Base-by-base conservation (phyloP, 1,284 basidiomycete species). In the Microbotryomycetes sp. region DNA sequence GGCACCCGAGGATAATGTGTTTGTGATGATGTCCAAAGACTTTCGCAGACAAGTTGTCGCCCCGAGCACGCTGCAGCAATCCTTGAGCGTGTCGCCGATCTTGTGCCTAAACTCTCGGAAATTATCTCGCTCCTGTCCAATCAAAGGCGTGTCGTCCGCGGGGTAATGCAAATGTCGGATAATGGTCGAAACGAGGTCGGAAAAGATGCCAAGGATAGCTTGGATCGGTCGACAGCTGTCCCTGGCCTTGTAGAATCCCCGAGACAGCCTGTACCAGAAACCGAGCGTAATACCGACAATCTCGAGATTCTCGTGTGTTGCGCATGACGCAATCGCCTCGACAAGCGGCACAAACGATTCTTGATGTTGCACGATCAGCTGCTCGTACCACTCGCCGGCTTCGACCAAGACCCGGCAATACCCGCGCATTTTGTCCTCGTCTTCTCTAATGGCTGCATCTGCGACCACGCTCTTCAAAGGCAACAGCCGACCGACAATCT, bases 71-170 rank as follows among this genome's bases (percentile, higher is more conserved):
- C 88, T 84, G 76, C 96, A 98, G 75, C 96, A 98, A 75, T 99
- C 96, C 77, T 99, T 99, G 69, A 99, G 82, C 4, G 96, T 98
- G 75, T 98, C 94, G 56, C 96, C 96, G 88, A 99, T 98, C 66
- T 92, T 85, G 78, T 99, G 96, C 58, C 96, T 82, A 81, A 99
- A 98, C 5, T 85, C 83, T 26, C 96, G 83, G 81, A 98, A 98
- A 72, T 89, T 87, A 66, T 98, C 96, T 11, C 86, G 82, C 74
- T 97, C 94, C 76, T 94, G 89, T 3, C 86, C 85, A 3, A 82
- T 81, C 68, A 93, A 77, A 28, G 82, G 76, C 16, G 81, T 72
- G 57, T 91, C 89, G 11, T 84, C 74, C 9, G 83, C 74, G 4
- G 96, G 93, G 78, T 97, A 98, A 75, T 91, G 90, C 5, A 99